Evolutionary conservation across 805 yeast species (phyloP).

Genomic region (Lachancea dasiensis): DNA sequence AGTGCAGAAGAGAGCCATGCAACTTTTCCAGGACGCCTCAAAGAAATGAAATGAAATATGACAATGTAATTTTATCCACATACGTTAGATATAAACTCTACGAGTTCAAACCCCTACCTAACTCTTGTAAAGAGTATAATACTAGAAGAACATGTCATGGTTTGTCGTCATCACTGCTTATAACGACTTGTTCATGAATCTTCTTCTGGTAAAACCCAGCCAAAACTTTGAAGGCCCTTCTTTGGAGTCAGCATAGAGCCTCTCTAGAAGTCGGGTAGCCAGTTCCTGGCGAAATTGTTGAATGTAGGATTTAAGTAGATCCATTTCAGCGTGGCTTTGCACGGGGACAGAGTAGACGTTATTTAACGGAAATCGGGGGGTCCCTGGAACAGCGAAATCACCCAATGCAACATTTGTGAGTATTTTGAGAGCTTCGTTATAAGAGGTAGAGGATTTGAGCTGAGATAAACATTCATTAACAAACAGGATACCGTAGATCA

Average conservation of each 20-base stretch:
- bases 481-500: constrained; percentile 89
- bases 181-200: constrained; percentile 86
- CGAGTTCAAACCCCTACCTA: too few species aligned
- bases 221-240: constrained; percentile 79
- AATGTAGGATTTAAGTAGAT: constrained; percentile 72
- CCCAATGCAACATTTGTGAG: constrained; percentile 84
- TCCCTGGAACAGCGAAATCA: constrained; percentile 89
- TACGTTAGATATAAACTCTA: neutral
- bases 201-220: constrained; percentile 92
- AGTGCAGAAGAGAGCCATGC: constrained; percentile 62
- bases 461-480: constrained; percentile 77
- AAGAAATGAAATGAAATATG: constrained; percentile 13
- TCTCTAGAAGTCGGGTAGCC: constrained; percentile 68
- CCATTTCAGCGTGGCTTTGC: constrained; percentile 64
- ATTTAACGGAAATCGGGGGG: constrained; percentile 88
- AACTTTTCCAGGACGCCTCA: constrained; percentile 48
- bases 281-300: constrained; percentile 94
- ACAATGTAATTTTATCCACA: neutral
- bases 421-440: constrained; percentile 56
- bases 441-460: constrained; percentile 43
- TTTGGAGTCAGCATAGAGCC: constrained; percentile 59
- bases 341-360: constrained; percentile 66
- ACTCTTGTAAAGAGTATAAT: too few species aligned
- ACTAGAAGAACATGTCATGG: too few species aligned
- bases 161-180: constrained; percentile 3